A percentile compares a stretch with the other conserved stretches of the same genome.
phyloP scores from a whole-genome alignment of 371 early-diverging fungal genomes.

The Mucor indicus region DNA sequence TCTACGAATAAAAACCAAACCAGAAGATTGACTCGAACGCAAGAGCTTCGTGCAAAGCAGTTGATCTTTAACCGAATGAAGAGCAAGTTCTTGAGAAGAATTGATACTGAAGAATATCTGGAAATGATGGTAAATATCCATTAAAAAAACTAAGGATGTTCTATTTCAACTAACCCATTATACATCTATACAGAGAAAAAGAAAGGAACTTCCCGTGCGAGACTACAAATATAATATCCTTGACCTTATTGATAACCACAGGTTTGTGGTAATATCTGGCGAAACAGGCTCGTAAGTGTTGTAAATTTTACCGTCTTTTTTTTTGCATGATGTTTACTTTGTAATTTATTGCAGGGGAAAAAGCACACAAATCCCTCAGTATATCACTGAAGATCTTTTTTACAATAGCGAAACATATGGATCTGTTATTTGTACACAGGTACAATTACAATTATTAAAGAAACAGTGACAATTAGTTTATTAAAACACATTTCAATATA shows the following conservation, averaged over 20 bases:
- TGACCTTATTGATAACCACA: slow-evolving; percentile 47
- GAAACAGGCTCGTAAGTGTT: slow-evolving; percentile 79
- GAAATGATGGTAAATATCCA: too few relatives aligned
- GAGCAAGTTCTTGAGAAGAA: too few relatives aligned
- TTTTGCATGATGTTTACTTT: slow-evolving; percentile 10
- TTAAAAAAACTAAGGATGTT: too few relatives aligned
- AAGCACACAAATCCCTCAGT: slow-evolving; percentile 91
- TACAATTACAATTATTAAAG: slow-evolving; percentile 8
- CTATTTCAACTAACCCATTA: neutral
- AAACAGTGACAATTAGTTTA: too few relatives aligned
- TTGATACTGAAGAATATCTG: too few relatives aligned
- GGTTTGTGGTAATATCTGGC: slow-evolving; percentile 78
- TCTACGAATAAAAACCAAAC: too few relatives aligned
- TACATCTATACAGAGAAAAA: slow-evolving; percentile 30
- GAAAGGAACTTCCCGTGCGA: slow-evolving; percentile 62
- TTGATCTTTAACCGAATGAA: too few relatives aligned
- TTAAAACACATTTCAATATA: too few relatives aligned
- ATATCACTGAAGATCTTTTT: slow-evolving; percentile 65
- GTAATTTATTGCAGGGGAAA: slow-evolving; percentile 71
- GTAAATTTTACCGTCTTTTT: slow-evolving; percentile 24
- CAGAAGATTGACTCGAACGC: too few relatives aligned
- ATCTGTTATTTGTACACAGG: slow-evolving; percentile 86
- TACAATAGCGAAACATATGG: slow-evolving; percentile 22
- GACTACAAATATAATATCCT: slow-evolving; percentile 57
- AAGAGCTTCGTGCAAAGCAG: too few relatives aligned